Evolutionary conservation across 2,329 filamentous ascomycete genomes (phyloP), one percentile per base, ranked within the genome.

Genomic region (Fusarium acutatum): DNA sequence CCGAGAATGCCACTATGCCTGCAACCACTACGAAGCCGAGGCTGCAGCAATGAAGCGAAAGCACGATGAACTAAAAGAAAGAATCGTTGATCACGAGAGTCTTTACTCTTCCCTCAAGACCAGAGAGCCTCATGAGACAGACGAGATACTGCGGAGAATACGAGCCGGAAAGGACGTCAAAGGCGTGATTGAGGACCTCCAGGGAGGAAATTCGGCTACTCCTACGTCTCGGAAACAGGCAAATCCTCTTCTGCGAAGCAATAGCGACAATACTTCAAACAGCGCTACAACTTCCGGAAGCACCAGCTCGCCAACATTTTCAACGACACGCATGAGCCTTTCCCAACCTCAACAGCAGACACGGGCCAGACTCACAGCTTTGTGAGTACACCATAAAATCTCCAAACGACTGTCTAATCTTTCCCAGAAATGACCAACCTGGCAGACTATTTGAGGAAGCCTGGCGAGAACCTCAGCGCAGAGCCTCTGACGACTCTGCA

Each of bases 141-240:
- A 72, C 10, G 69, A 69, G 59, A 72, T 72, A 28, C 22, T 72
- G 13, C 59, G 64, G 20, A 57, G 52, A 53, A 72, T 72, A 46
- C 69, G 70, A 13, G 69, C 60, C 35, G 70, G 70, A 5, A 28
- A 58, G 17, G 64, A 69, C 37, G 26, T 72, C 41, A 61, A 37
- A n/a, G 11, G 64, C 15, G 34, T 69, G 22, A 54, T 35, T 17
- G 66, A 60, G 28, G 64, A 63, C 40, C 62, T 63, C 6, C 38
- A 58, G 15, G 38, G 38, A 35, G 28, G 24, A 6, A 20, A 12
- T n/a, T 12, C 30, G 4, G 20, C 12, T 14, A 12, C 50, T 30
- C 24, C 15, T 3, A 30, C 40, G 24, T 41, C 44, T 28, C 50
- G 11, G 8, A 65, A 65, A 22, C 40, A 53, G 1, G 44, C n/a